phyloP scores from a whole-genome alignment of 1,284 basidiomycete species.

The Heterobasidion occidentale region DNA sequence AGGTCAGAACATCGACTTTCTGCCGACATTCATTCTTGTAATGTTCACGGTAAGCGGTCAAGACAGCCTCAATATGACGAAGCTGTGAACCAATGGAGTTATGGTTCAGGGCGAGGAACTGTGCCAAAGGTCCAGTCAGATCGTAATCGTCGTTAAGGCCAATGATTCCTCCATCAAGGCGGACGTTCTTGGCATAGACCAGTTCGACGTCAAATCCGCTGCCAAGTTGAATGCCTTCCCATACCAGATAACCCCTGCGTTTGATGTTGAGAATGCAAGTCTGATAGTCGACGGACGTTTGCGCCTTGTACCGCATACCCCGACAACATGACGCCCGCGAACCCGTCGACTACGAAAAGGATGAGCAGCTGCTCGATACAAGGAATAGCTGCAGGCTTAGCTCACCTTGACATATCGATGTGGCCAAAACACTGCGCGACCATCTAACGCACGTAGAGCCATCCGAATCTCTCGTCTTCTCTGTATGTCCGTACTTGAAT shows the following conservation, averaged over 20 bases:
- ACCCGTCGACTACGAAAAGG: slow-evolving; percentile 35
- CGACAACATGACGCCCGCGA: slow-evolving; percentile 30
- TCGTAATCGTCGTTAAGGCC: slow-evolving; percentile 66
- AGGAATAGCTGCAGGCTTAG: background rate
- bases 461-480: slow-evolving; percentile 55
- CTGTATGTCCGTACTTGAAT: slow-evolving; percentile 42
- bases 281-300: slow-evolving; percentile 39
- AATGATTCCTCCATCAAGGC: slow-evolving; percentile 45
- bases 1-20: slow-evolving; percentile 55
- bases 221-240: slow-evolving; percentile 52
- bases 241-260: slow-evolving; percentile 46
- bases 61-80: slow-evolving; percentile 35
- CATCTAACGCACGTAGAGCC: slow-evolving; percentile 64
- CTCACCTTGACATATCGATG: slow-evolving; percentile 52
- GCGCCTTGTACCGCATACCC: slow-evolving; percentile 39
- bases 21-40: slow-evolving; percentile 40
- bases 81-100: slow-evolving; percentile 39
- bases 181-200: slow-evolving; percentile 45
- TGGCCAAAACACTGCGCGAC: slow-evolving; percentile 57
- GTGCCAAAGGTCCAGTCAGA: slow-evolving; percentile 53
- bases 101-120: slow-evolving; percentile 60
- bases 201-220: slow-evolving; percentile 68
- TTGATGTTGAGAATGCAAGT: slow-evolving; percentile 48
- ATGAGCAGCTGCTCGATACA: slow-evolving; percentile 8
- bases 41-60: slow-evolving; percentile 49